Evolutionary conservation across 805 yeast species (phyloP).

Genomic region (Yarrowia sp.): DNA sequence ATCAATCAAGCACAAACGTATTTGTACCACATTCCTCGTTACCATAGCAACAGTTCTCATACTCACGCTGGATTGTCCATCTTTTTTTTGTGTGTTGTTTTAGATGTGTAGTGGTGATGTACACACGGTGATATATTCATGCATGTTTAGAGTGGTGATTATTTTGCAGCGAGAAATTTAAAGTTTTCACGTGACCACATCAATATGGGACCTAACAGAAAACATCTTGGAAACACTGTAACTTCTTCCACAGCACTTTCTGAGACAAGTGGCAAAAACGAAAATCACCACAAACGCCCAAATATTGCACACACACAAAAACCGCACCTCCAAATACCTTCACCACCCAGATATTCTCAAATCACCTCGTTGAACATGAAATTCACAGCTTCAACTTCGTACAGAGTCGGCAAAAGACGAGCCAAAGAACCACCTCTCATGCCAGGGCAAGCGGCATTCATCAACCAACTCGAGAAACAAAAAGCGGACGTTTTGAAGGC

Average conservation of each 20-base stretch:
- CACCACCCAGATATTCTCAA: background rate
- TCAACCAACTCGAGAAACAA: conserved; percentile 21
- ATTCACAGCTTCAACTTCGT: conserved; percentile 11
- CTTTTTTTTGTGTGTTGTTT: background rate
- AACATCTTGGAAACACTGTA: too few species aligned
- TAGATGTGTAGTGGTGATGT: conserved; percentile 1
- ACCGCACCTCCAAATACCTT: background rate
- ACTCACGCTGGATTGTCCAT: conserved; percentile 26
- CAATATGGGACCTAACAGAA: background rate
- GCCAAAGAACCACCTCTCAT: conserved; percentile 17
- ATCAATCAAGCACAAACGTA: too few species aligned
- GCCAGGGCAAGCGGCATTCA: conserved; percentile 18
- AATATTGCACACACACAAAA: background rate
- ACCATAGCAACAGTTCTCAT: background rate
- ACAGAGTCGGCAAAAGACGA: conserved; percentile 13
- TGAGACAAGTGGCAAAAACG: too few species aligned
- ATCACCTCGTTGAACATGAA: background rate
- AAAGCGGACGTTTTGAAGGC: background rate
- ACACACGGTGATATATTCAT: background rate
- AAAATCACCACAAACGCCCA: too few species aligned
- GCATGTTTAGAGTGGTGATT: background rate
- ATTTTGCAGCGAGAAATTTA: background rate
- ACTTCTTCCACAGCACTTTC: too few species aligned
- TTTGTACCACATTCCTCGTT: too few species aligned
- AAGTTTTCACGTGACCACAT: background rate